These are phyloP conservation scores for Scleroderma bovista DNA, from an alignment of 768 basidiomycete genomes.

Conservation along the genomic window DNA sequence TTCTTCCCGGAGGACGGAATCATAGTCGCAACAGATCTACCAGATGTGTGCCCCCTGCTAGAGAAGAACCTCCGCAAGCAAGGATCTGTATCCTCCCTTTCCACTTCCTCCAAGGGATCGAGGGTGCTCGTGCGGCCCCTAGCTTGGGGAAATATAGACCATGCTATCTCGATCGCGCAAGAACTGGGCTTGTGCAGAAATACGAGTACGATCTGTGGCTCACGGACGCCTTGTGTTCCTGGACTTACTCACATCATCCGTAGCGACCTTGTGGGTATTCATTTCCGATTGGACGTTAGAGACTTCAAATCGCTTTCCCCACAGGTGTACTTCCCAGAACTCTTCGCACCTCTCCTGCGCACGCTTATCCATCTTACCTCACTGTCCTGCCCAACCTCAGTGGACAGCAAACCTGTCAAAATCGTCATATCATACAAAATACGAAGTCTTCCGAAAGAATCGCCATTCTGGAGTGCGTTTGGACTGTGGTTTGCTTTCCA, in stretches of 20 bases:
- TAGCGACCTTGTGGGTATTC: slow-evolving; percentile 69
- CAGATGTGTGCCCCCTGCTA: slow-evolving; percentile 58
- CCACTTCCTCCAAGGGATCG: neutral
- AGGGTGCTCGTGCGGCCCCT: slow-evolving; percentile 46
- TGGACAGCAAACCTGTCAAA: slow-evolving; percentile 15
- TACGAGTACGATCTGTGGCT: neutral
- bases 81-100: neutral
- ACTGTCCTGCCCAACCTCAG: slow-evolving; percentile 31
- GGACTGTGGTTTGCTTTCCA: slow-evolving; percentile 70
- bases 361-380: slow-evolving; percentile 71
- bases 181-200: slow-evolving; percentile 27
- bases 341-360: slow-evolving; percentile 71
- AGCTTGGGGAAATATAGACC: slow-evolving; percentile 58
- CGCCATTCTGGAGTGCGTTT: slow-evolving; percentile 74
- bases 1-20: slow-evolving; percentile 12
- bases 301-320: neutral
- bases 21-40: slow-evolving; percentile 66
- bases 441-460: slow-evolving; percentile 67
- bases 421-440: slow-evolving; percentile 74
- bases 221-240: neutral
- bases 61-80: slow-evolving; percentile 33
- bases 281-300: neutral
- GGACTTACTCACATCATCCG: slow-evolving; percentile 65
- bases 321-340: slow-evolving; percentile 82
- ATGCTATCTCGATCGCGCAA: slow-evolving; percentile 36